Base-by-base conservation (phyloP, 805 yeast genomes). In the Sugiyamaella boreocaroliniensis region DNA sequence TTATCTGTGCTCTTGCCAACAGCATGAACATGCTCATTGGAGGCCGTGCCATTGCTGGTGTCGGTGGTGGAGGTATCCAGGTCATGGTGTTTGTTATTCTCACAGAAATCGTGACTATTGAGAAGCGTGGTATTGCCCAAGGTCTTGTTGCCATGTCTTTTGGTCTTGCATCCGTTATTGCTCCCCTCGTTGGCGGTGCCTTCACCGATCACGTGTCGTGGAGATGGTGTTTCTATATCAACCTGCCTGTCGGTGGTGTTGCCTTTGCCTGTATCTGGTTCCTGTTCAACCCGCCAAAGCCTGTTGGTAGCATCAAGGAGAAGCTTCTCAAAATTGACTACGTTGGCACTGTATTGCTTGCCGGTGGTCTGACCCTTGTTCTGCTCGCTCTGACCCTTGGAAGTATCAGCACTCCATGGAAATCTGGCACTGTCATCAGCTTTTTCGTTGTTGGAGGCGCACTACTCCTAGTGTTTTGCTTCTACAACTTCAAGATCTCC, bases 141-240 rank as follows among this genome's bases (percentile, higher is more conserved):
- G 62, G 66, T n/a, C 32, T 65, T 6, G 47, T 66, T 18, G 66
- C 64, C 44, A 52, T 56, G 4, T 48, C 62, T 2, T 64, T 67
- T 62, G 67, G 63, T 1, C 29, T 67, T 4, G 66, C 64, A 7
- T 50, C 61, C 2, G 62, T 59, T 1, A 47, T 52, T 8, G 89
- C 89, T 1, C 89, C 89, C 0, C 68, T 81, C 43, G 62, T 83
- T 20, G 89, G 88, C 14, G 89, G 89, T 29, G 81, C 81, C 0
- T 77, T 84, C 53, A 74, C 85, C 2, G 68, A 78, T 2, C 68
- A 77, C 48, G 80, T 75, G 2, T 68, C 78, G n/a, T 84, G 89
- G 89, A 71, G 89, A 61, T 83, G 89, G 88, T 80, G 86, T 61
- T 85, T 83, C 64, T 85, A 79, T 67, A 73, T 85, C 55, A 85